Conservation (phyloP, 371 early-diverging fungal genomes). For the Rhizopus stolonifer region DNA sequence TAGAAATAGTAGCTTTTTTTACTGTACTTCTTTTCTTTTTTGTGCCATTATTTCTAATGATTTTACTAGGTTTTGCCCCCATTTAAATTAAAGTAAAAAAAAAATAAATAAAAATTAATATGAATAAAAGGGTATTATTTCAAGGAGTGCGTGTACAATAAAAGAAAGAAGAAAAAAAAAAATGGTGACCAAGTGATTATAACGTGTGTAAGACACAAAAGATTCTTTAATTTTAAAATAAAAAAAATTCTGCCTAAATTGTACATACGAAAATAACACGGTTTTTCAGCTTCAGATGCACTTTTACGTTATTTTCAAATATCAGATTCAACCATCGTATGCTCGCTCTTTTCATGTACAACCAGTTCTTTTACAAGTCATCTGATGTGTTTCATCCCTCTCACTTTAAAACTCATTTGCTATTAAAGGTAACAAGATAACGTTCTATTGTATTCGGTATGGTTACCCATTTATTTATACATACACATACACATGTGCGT, state of each 20-base stretch:
- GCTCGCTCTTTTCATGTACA: neutral
- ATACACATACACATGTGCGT: too few relatives aligned
- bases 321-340: neutral
- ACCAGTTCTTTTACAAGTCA: neutral
- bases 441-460: neutral
- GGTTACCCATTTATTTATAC: too few relatives aligned
- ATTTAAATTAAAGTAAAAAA: slow-evolving; percentile 10
- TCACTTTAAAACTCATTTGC: neutral
- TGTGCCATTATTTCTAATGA: neutral
- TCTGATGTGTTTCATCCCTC: neutral
- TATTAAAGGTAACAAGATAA: neutral
- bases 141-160: slow-evolving; percentile 5
- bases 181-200: slow-evolving; percentile 3
- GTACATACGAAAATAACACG: slow-evolving; percentile 10
- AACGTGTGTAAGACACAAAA: neutral
- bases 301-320: neutral
- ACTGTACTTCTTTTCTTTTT: slow-evolving; percentile 1
- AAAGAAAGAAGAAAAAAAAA: slow-evolving; percentile 1
- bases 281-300: slow-evolving; percentile 4
- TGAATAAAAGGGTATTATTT: neutral
- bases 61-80: slow-evolving; percentile 28
- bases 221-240: neutral
- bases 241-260: slow-evolving; percentile 9
- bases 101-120: neutral
- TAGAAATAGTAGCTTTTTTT: neutral